These are phyloP conservation scores for Paxillus involutus DNA, from an alignment of 768 basidiomycete genomes.

Conservation along the genomic window DNA sequence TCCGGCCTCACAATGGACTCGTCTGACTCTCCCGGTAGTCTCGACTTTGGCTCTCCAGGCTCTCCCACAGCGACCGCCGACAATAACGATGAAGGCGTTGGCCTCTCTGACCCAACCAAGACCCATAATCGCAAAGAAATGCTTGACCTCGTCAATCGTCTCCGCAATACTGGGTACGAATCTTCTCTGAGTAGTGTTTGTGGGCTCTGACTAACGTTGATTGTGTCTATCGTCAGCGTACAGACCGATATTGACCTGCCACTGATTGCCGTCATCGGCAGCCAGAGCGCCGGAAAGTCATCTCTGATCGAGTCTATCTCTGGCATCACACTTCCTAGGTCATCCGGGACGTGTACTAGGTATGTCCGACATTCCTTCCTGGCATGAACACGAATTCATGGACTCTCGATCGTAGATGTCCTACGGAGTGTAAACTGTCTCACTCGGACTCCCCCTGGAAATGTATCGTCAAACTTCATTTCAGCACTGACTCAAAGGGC, in stretches of 20 bases:
- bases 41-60: background rate
- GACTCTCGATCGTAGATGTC: conserved; percentile 37
- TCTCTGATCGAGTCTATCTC: conserved; percentile 75
- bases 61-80: background rate
- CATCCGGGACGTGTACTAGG: conserved; percentile 71
- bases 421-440: conserved; percentile 50
- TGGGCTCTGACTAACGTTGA: too few species aligned
- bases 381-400: background rate
- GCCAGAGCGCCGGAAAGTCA: conserved; percentile 70
- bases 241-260: conserved; percentile 70
- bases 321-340: conserved; percentile 65
- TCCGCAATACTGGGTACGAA: conserved; percentile 61
- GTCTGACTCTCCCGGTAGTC: background rate
- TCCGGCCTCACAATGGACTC: conserved; percentile 1
- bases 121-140: conserved; percentile 45
- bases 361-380: conserved; percentile 19
- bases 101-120: conserved; percentile 50
- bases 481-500: conserved; percentile 36
- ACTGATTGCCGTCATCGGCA: conserved; percentile 66
- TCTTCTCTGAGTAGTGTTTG: too few species aligned
- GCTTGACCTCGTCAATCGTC: conserved; percentile 58
- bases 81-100: conserved; percentile 35
- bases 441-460: conserved; percentile 40
- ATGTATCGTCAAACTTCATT: conserved; percentile 45
- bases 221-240: conserved; percentile 38